phyloP scores from a whole-genome alignment of 306 rosid genomes.

The Arachis hypogaea region DNA sequence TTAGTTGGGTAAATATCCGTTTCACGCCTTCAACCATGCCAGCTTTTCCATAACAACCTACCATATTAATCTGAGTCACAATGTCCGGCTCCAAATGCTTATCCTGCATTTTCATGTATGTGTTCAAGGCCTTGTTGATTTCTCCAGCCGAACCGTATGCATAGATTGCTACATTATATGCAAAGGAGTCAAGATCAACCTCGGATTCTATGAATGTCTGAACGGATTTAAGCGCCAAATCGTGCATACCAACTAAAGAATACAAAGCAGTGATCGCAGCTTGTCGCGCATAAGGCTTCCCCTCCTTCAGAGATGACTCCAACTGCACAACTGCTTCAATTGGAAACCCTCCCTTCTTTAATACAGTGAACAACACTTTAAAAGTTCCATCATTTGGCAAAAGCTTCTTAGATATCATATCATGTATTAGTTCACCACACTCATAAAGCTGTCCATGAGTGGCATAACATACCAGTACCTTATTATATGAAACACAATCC shows the following conservation, averaged over 20 bases:
- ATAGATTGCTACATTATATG: slow-evolving; percentile 72
- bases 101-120: slow-evolving; percentile 85
- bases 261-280: slow-evolving; percentile 63
- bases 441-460: slow-evolving; percentile 61
- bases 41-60: slow-evolving; percentile 78
- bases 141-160: slow-evolving; percentile 71
- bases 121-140: slow-evolving; percentile 66
- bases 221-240: slow-evolving; percentile 66
- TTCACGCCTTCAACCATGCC: slow-evolving; percentile 87
- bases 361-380: slow-evolving; percentile 59
- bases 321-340: slow-evolving; percentile 77
- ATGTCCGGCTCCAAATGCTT: slow-evolving; percentile 64
- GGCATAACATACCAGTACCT: slow-evolving; percentile 75
- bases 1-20: slow-evolving; percentile 67
- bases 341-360: slow-evolving; percentile 76
- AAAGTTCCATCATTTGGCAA: slow-evolving; percentile 73
- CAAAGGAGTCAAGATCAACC: slow-evolving; percentile 60
- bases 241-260: slow-evolving; percentile 78
- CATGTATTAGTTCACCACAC: slow-evolving; percentile 77
- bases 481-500: slow-evolving; percentile 74
- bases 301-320: slow-evolving; percentile 68
- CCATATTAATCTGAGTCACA: slow-evolving; percentile 68
- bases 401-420: slow-evolving; percentile 74
- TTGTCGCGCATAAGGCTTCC: slow-evolving; percentile 74
- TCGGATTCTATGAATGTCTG: slow-evolving; percentile 56